These are phyloP conservation scores for Berkeleyomyces rouxiae DNA, from an alignment of 2,329 filamentous ascomycete species.

Conservation along the genomic window DNA sequence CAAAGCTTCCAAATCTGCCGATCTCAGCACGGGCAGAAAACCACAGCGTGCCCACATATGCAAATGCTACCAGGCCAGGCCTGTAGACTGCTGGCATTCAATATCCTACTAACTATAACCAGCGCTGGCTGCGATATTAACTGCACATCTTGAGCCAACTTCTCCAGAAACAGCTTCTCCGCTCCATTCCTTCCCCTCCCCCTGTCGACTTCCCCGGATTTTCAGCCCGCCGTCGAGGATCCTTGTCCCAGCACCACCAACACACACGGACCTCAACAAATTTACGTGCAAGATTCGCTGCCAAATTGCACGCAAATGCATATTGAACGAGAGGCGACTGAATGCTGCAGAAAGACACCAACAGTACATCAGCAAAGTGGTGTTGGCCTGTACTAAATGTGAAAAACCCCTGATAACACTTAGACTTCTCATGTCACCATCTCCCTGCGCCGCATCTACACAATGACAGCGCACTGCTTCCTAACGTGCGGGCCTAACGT, in stretches of 20 bases:
- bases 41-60: no score
- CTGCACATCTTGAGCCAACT: background rate
- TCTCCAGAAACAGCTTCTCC: background rate
- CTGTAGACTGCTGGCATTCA: no score
- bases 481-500: background rate
- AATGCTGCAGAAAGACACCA: no score
- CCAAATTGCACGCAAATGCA: no score
- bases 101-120: background rate
- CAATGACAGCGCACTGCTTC: background rate
- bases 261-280: background rate
- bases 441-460: background rate
- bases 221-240: background rate
- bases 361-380: background rate
- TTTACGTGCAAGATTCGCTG: background rate
- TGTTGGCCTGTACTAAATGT: no score
- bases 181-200: background rate
- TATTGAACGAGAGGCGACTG: no score
- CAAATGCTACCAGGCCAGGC: no score
- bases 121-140: background rate
- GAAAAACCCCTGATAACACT: no score
- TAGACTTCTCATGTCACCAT: no score
- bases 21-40: background rate
- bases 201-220: constrained; percentile 4
- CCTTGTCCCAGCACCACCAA: background rate
- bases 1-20: background rate